Evolutionary conservation across 768 basidiomycete genomes (phyloP).

Genomic region (Russula foetens): DNA sequence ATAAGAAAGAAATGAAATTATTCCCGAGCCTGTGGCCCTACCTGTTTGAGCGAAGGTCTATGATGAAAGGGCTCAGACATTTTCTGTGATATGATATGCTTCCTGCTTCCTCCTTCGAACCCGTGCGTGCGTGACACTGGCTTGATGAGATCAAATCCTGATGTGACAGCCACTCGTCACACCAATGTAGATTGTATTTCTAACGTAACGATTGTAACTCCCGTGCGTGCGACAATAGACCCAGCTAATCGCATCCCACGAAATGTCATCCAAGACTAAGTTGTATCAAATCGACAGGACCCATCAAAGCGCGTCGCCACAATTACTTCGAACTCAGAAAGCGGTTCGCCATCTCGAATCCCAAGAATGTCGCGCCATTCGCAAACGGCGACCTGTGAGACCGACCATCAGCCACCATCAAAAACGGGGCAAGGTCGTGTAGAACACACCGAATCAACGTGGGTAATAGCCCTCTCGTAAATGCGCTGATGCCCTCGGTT

Average conservation of each 20-base stretch:
- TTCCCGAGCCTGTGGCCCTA: slow-evolving; percentile 24
- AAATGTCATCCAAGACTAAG: background rate
- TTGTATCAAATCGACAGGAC: slow-evolving; percentile 1
- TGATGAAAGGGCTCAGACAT: slow-evolving; percentile 47
- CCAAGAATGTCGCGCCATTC: slow-evolving; percentile 94
- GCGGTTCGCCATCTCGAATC: slow-evolving; percentile 88
- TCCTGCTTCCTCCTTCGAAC: too few species aligned
- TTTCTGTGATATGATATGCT: too few species aligned
- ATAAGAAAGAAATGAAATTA: slow-evolving; percentile 4
- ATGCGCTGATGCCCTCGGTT: slow-evolving; percentile 76
- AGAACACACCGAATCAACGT: slow-evolving; percentile 76
- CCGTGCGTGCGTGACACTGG: too few species aligned
- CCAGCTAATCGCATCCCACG: background rate
- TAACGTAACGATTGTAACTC: too few species aligned
- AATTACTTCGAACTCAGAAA: slow-evolving; percentile 36
- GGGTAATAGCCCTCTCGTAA: slow-evolving; percentile 85
- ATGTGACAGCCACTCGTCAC: slow-evolving; percentile 8
- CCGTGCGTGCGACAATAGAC: too few species aligned
- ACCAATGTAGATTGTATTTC: too few species aligned
- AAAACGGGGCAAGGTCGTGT: slow-evolving; percentile 5
- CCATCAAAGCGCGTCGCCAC: background rate
- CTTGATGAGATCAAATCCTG: background rate
- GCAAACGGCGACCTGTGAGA: slow-evolving; percentile 78
- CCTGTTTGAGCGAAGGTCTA: slow-evolving; percentile 85
- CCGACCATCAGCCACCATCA: slow-evolving; percentile 7